Evolutionary conservation across 1,284 basidiomycete species (phyloP).

Genomic region (Testicularia cyperi): DNA sequence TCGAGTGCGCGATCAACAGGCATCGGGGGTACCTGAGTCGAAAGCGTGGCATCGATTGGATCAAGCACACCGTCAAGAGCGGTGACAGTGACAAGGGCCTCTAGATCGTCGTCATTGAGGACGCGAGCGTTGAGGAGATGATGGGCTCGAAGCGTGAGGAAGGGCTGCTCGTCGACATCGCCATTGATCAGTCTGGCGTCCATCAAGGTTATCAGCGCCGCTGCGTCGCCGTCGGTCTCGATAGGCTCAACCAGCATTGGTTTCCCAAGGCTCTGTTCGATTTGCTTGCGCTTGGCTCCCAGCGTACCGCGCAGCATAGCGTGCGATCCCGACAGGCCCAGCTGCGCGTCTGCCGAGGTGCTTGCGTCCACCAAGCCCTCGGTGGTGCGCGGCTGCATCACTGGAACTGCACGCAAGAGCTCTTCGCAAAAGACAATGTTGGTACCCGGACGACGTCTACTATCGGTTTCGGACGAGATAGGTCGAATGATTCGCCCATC

Average conservation of each 20-base stretch:
- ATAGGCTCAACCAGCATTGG: slow-evolving; percentile 19
- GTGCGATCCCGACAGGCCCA: slow-evolving; percentile 8
- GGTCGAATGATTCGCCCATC: slow-evolving; percentile 23
- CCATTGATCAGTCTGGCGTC: slow-evolving; percentile 5
- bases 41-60: slow-evolving; percentile 1
- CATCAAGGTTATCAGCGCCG: slow-evolving; percentile 17
- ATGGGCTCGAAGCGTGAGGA: slow-evolving; percentile 14
- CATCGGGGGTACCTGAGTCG: slow-evolving; percentile 3
- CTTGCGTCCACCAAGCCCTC: too few relatives aligned
- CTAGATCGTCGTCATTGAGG: slow-evolving; percentile 37
- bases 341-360: background rate
- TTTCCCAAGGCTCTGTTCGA: background rate
- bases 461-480: slow-evolving; percentile 7
- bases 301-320: slow-evolving; percentile 2
- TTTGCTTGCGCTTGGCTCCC: background rate
- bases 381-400: background rate
- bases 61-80: background rate
- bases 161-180: slow-evolving; percentile 12
- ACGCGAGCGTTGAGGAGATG: slow-evolving; percentile 27
- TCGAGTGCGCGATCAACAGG: slow-evolving; percentile 11
- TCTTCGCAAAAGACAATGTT: slow-evolving; percentile 38
- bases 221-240: slow-evolving; percentile 31
- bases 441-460: slow-evolving; percentile 29
- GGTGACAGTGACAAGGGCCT: slow-evolving; percentile 8
- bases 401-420: slow-evolving; percentile 9